phyloP scores from a whole-genome alignment of 345 rosid species.

The Ailanthus altissimus region DNA sequence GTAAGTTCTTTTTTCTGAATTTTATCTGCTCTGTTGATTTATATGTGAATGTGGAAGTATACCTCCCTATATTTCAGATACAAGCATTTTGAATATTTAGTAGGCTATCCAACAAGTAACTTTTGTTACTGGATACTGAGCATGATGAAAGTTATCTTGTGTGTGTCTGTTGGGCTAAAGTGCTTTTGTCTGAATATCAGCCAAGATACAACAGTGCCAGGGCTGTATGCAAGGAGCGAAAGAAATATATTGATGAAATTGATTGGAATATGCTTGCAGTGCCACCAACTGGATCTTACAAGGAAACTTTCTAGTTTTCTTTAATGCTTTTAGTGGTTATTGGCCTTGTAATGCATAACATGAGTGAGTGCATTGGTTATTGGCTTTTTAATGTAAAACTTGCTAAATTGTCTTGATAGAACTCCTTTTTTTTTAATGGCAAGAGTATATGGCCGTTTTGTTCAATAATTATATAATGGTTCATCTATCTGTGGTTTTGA shows the following conservation, averaged over 20 bases:
- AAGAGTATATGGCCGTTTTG: too few relatives aligned
- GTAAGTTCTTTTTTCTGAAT: conserved; percentile 43
- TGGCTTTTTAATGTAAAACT: too few relatives aligned
- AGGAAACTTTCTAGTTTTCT: conserved; percentile 44
- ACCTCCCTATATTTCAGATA: conserved; percentile 23
- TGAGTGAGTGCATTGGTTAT: neutral
- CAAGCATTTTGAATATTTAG: conserved; percentile 75
- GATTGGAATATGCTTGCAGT: conserved; percentile 95
- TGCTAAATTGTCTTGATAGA: too few relatives aligned
- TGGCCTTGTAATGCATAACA: conserved; percentile 6
- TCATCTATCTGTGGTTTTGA: too few relatives aligned
- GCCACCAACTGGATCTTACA: conserved; percentile 75
- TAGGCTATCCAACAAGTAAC: conserved; percentile 66
- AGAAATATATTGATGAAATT: conserved; percentile 90
- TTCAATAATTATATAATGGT: too few relatives aligned
- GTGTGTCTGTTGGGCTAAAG: conserved; percentile 66
- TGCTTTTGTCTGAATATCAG: conserved; percentile 84
- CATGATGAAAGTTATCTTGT: conserved; percentile 2
- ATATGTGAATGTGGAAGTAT: neutral
- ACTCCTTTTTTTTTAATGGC: too few relatives aligned
- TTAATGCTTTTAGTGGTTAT: conserved; percentile 16
- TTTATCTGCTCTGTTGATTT: conserved; percentile 15
- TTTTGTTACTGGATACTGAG: conserved; percentile 5
- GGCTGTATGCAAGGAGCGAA: conserved; percentile 90
- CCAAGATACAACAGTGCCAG: conserved; percentile 89